These are phyloP conservation scores for Acanthamoeba healyi DNA, from an alignment of 208 protist genomes.

Conservation along the genomic window DNA sequence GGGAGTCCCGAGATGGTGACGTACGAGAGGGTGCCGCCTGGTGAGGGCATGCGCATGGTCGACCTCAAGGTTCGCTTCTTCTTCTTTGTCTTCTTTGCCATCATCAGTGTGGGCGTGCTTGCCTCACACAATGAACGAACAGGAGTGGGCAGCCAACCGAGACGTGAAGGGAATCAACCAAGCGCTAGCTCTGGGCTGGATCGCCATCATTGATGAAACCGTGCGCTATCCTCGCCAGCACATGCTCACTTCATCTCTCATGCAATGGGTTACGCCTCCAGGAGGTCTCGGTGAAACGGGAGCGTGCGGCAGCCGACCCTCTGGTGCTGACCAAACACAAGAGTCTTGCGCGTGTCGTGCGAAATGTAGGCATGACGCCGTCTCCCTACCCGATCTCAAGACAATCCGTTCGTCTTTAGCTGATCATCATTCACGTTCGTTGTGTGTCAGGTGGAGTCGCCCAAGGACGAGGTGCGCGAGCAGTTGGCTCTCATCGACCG, in stretches of 20 bases:
- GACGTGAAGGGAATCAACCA: slow-evolving; percentile 32
- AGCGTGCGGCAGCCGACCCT: not conserved
- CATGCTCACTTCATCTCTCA: not conserved
- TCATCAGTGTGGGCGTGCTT: too few species aligned
- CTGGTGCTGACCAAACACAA: not conserved
- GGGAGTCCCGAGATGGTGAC: not conserved
- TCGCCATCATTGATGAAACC: not conserved
- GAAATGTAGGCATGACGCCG: too few species aligned
- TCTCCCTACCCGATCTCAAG: too few species aligned
- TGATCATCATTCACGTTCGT: too few species aligned
- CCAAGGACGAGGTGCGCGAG: not conserved
- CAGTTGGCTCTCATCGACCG: not conserved
- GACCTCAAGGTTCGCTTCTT: not conserved
- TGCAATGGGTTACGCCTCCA: not conserved
- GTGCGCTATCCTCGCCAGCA: not conserved
- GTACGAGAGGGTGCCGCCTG: not conserved
- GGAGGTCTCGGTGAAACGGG: not conserved
- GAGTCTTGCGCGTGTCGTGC: not conserved
- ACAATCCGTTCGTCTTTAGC: too few species aligned
- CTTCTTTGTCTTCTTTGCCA: too few species aligned
- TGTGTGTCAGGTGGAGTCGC: not conserved
- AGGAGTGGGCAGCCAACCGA: not conserved
- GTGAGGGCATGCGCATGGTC: slow-evolving; percentile 9
- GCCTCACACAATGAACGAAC: too few species aligned
- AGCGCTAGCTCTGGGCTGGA: not conserved